Base-by-base conservation (phyloP, 495 filamentous ascomycete species). In the Podospora australis region DNA sequence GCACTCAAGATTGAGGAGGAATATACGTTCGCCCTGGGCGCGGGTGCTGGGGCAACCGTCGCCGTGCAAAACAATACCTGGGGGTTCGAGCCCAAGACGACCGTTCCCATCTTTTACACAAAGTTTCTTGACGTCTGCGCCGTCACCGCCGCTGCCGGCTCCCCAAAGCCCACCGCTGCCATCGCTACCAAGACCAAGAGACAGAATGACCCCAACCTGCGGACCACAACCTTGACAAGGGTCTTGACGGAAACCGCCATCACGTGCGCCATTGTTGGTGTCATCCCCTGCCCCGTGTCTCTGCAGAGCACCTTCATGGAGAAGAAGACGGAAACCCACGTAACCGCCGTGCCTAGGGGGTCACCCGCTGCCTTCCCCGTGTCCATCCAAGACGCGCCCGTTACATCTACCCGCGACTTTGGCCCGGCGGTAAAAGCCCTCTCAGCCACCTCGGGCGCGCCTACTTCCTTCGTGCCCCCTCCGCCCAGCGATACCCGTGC, bases 51-150 rank as follows among this genome's bases (percentile, higher is more conserved):
- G 13, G 76, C 75, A 3, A 73, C 72, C 0, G 47, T 78, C 4
- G 22, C 17, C 32, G 3, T 36, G 14, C 20, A 19, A 5, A 17
- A 17, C 9, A 52, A 75, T 17, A 70, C 67, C 6, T 81, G 75
- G 75, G 77, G 77, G 5, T 75, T 73, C 2, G 45, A 59, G 7
- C 63, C 71, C 5, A 59, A 63, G 25, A 74, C 70, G 0, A 67
- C 67, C 5, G 66, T 70, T 16, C 72, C 75, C 0, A 60, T 81
- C 45, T 81, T 68, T 50, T 75, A 74, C 57, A 80, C 75, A 2
- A 77, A 70, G 1, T 49, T 80, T 13, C 65, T 69, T 20, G 64
- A 67, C 38, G 53, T 59, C 2, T 81, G 77, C 56, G 73, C 70
- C 14, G 44, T 52, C 11, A 63, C 39, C 13, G 56, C 34, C 28